phyloP scores from a whole-genome alignment of 2,329 filamentous ascomycete genomes.

The Ustilaginoidea virens region DNA sequence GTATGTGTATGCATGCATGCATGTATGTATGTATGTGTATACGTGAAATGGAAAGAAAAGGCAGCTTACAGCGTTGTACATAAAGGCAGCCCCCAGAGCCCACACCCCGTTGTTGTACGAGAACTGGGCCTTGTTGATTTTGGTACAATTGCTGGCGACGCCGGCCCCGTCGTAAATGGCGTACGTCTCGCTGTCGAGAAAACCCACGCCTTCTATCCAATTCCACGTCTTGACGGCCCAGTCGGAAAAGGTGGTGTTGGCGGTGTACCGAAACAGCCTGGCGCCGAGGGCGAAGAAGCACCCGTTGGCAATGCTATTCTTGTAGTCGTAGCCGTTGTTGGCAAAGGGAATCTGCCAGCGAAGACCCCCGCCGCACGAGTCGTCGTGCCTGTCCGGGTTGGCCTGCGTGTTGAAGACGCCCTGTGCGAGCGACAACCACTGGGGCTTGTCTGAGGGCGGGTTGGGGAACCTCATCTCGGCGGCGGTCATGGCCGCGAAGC shows the following conservation, averaged over 20 bases:
- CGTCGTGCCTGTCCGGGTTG: slow-evolving; percentile 46
- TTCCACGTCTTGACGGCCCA: slow-evolving; percentile 41
- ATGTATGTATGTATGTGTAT: too few species aligned
- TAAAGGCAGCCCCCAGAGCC: slow-evolving; percentile 37
- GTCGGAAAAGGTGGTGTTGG: slow-evolving; percentile 37
- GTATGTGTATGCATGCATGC: too few species aligned
- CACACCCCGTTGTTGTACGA: slow-evolving; percentile 39
- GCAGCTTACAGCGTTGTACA: slow-evolving; percentile 39
- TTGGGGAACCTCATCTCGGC: slow-evolving; percentile 63
- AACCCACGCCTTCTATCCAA: slow-evolving; percentile 34
- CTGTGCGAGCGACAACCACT: slow-evolving; percentile 63
- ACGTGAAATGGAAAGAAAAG: too few species aligned
- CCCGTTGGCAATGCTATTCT: slow-evolving; percentile 25
- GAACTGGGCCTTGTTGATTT: slow-evolving; percentile 36
- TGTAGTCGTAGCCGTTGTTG: slow-evolving; percentile 49
- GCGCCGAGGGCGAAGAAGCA: slow-evolving; percentile 36
- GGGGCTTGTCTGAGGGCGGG: slow-evolving; percentile 42
- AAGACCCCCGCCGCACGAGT: slow-evolving; percentile 55
- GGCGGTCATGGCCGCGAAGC: slow-evolving; percentile 61
- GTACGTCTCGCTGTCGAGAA: slow-evolving; percentile 37
- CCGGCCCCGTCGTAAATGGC: slow-evolving; percentile 44
- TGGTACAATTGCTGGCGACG: slow-evolving; percentile 27
- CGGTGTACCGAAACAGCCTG: slow-evolving; percentile 45
- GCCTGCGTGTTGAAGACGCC: slow-evolving; percentile 69
- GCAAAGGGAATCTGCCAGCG: slow-evolving; percentile 66